phyloP scores from a whole-genome alignment of 768 basidiomycete species.

The Amanita pseudoporphyria region DNA sequence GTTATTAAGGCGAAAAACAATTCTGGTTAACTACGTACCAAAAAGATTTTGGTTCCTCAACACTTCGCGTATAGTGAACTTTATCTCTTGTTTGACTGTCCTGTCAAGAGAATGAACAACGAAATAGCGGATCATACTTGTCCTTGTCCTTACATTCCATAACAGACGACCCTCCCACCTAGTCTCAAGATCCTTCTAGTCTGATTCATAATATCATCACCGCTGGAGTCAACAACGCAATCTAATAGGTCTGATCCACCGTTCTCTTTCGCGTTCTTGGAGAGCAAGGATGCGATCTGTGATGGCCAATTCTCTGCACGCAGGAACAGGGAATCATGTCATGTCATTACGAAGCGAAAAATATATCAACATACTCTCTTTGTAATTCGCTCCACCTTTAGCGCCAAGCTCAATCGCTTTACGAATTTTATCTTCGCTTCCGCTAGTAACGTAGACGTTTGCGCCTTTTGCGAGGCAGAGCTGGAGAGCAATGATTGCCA shows the following conservation, averaged over 20 bases:
- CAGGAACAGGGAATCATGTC: neutral
- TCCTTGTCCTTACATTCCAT: constrained; percentile 44
- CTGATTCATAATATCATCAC: constrained; percentile 51
- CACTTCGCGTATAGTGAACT: constrained; percentile 72
- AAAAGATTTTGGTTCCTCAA: constrained; percentile 65
- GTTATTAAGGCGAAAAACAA: neutral
- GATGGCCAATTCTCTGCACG: constrained; percentile 41
- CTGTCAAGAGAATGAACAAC: constrained; percentile 22
- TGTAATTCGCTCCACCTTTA: constrained; percentile 70
- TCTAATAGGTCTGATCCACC: constrained; percentile 31
- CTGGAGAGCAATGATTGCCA: constrained; percentile 69
- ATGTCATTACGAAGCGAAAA: neutral
- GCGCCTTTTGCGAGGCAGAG: constrained; percentile 68
- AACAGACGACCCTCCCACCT: constrained; percentile 53
- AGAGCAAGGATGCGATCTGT: constrained; percentile 34
- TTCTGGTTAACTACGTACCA: constrained; percentile 36
- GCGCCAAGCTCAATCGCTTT: constrained; percentile 63
- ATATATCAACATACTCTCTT: constrained; percentile 35
- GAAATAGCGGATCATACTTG: neutral
- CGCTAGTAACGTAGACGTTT: constrained; percentile 76
- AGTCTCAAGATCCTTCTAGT: constrained; percentile 39
- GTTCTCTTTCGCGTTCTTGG: constrained; percentile 20
- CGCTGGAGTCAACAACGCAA: constrained; percentile 60
- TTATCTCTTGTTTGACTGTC: constrained; percentile 50
- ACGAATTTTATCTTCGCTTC: constrained; percentile 56